These are phyloP conservation scores for Penicillium paxilli DNA, from an alignment of 495 filamentous ascomycete genomes.

Conservation along the genomic window DNA sequence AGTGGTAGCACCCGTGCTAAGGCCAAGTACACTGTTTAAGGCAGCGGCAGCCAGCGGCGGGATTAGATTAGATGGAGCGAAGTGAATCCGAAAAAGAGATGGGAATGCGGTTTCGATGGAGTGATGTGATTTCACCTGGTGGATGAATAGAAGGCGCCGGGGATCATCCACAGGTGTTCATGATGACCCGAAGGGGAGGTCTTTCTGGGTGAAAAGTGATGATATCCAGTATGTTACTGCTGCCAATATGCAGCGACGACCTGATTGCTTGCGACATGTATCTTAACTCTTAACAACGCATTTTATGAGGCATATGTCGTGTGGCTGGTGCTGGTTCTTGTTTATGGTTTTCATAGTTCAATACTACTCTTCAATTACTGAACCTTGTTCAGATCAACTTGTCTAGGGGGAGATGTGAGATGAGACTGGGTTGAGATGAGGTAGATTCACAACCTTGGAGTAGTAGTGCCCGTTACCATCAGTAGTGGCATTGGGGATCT, in stretches of 20 bases:
- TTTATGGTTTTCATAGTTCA: not conserved
- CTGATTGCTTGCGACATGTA: constrained; percentile 33
- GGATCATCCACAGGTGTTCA: not conserved
- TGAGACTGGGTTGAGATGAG: too few species aligned
- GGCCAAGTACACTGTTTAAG: constrained; percentile 84
- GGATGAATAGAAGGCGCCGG: constrained; percentile 1
- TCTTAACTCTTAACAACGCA: constrained; percentile 29
- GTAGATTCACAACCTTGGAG: not conserved
- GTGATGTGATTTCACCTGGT: not conserved
- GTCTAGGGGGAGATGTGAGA: too few species aligned
- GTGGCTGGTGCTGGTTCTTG: not conserved
- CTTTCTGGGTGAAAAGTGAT: constrained; percentile 12
- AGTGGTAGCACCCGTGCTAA: constrained; percentile 91
- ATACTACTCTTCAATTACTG: not conserved
- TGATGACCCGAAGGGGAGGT: not conserved
- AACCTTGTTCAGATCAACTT: not conserved
- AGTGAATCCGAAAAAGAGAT: too few species aligned
- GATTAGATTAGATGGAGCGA: too few species aligned
- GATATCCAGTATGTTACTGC: constrained; percentile 21
- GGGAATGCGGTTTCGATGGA: not conserved
- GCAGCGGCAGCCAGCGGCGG: not conserved
- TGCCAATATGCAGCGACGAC: constrained; percentile 25
- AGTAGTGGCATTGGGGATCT: too few species aligned
- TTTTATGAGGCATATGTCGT: constrained; percentile 29
- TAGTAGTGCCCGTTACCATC: too few species aligned